Evolutionary conservation across 352 stramenopile species (phyloP).

Genomic region (Globisporangium nodosum): DNA sequence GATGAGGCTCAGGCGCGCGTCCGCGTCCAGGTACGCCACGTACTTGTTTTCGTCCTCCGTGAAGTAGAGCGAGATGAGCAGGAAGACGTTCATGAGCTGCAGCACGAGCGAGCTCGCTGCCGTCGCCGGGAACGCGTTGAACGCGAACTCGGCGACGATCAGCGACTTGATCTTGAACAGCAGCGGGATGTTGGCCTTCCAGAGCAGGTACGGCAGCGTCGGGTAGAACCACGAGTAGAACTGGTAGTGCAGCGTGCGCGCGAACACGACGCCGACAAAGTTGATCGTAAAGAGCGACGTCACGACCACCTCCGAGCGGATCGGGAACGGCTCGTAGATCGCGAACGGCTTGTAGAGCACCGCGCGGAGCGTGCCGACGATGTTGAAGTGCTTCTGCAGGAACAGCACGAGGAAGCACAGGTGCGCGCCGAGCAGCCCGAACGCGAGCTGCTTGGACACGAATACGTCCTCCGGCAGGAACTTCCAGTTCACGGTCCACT

Average conservation of each 20-base stretch:
- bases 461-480: conserved; percentile 80
- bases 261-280: conserved; percentile 96
- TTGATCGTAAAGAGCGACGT: conserved; percentile 91
- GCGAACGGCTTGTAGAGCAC: conserved; percentile 66
- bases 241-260: conserved; percentile 98
- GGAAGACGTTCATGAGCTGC: conserved; percentile 88
- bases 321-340: conserved; percentile 74
- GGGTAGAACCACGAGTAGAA: conserved; percentile 97
- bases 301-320: conserved; percentile 79
- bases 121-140: conserved; percentile 96
- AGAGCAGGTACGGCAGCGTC: conserved; percentile 93
- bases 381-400: conserved; percentile 80
- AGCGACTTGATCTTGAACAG: conserved; percentile 82
- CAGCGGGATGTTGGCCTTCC: conserved; percentile 81
- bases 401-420: conserved; percentile 71
- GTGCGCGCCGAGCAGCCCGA: conserved; percentile 52
- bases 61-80: conserved; percentile 77
- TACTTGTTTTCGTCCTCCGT: conserved; percentile 56
- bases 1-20: conserved; percentile 59
- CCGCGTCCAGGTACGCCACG: conserved; percentile 74
- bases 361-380: conserved; percentile 65
- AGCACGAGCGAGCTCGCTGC: conserved; percentile 86
- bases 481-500: conserved; percentile 99
- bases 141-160: conserved; percentile 86
- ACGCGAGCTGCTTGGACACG: conserved; percentile 58